Conservation (phyloP, 371 early-diverging fungal genomes). For the Mortierella sp. region DNA sequence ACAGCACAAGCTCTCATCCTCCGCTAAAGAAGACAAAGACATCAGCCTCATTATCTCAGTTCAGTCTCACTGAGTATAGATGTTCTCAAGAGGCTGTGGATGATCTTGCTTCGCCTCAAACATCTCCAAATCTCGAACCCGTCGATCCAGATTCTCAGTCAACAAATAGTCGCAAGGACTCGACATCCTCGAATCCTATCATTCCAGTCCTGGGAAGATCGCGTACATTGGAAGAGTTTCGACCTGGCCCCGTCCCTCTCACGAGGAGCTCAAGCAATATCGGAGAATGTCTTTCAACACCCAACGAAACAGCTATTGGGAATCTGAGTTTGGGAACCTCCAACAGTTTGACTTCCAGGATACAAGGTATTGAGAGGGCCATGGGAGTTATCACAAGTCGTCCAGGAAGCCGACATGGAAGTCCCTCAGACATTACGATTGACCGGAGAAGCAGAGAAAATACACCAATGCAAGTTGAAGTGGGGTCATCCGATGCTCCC, state of each 20-base stretch:
- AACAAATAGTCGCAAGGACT: neutral
- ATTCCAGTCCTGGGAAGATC: conserved; percentile 21
- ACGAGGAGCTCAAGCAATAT: neutral
- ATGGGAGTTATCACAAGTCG: conserved; percentile 49
- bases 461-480: conserved; percentile 20
- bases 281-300: conserved; percentile 14
- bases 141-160: neutral
- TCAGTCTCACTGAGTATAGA: conserved; percentile 34
- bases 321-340: conserved; percentile 28
- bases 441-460: conserved; percentile 17
- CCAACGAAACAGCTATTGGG: conserved; percentile 31
- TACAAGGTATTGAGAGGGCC: conserved; percentile 23
- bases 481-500: conserved; percentile 1
- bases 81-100: conserved; percentile 28
- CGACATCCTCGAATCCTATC: conserved; percentile 1
- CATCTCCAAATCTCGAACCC: conserved; percentile 35
- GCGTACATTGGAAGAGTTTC: conserved; percentile 36
- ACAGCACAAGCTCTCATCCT: conserved; percentile 13
- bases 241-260: neutral
- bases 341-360: neutral
- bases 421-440: conserved; percentile 14
- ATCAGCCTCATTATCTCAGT: conserved; percentile 25
- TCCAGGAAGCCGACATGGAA: conserved; percentile 39
- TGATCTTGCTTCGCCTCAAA: conserved; percentile 28
- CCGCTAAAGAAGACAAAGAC: conserved; percentile 45